These are phyloP conservation scores for Nepenthes gracilis DNA, from an alignment of 148 eudicot genomes.

Conservation along the genomic window DNA sequence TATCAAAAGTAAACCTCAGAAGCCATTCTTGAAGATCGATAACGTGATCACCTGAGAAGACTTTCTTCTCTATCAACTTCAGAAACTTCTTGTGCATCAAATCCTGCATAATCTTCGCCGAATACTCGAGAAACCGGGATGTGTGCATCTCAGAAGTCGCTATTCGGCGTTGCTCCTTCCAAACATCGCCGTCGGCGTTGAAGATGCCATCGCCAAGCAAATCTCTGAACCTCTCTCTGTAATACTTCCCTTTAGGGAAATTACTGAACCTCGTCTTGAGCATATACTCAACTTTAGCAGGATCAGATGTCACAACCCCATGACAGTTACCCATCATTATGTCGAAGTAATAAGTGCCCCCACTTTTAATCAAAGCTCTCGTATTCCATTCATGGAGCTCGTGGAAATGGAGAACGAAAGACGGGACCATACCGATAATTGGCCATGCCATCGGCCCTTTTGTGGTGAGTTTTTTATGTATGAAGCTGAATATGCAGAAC, in stretches of 20 bases:
- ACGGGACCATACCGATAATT: slow-evolving; percentile 1
- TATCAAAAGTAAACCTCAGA: slow-evolving; percentile 49
- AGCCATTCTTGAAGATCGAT: slow-evolving; percentile 50
- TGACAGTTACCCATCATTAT: background rate
- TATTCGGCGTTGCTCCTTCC: slow-evolving; percentile 38
- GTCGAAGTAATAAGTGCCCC: background rate
- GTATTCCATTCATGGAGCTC: slow-evolving; percentile 6
- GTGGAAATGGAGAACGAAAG: background rate
- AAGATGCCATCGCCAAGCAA: slow-evolving; percentile 48
- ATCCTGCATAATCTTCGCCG: slow-evolving; percentile 24
- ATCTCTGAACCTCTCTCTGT: slow-evolving; percentile 30
- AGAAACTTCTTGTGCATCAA: slow-evolving; percentile 40
- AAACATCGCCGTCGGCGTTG: slow-evolving; percentile 34
- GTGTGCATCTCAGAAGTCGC: slow-evolving; percentile 52
- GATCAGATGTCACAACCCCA: slow-evolving; percentile 4
- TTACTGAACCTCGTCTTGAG: slow-evolving; percentile 3
- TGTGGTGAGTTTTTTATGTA: background rate
- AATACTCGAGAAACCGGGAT: slow-evolving; percentile 28
- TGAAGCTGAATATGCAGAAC: slow-evolving; percentile 2
- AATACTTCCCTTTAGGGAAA: slow-evolving; percentile 8
- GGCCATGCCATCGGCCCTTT: slow-evolving; percentile 5
- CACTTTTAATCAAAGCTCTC: background rate
- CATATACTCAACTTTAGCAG: slow-evolving; percentile 2
- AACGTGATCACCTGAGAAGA: background rate
- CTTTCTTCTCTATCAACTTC: slow-evolving; percentile 27